phyloP scores from a whole-genome alignment of 352 stramenopile species.

The Phytophthora tubulina region DNA sequence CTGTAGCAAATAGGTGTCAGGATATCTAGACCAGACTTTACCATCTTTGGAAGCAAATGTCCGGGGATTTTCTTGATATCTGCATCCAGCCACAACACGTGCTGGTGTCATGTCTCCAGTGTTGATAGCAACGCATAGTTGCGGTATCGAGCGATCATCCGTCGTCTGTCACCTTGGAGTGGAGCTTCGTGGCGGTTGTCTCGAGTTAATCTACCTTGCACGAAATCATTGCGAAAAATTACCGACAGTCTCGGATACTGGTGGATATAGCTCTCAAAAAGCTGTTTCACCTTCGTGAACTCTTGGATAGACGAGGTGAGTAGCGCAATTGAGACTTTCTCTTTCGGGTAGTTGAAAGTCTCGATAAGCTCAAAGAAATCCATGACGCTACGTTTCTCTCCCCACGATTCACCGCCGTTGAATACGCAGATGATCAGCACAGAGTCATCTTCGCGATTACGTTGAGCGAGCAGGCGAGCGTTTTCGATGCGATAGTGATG shows the following conservation, averaged over 20 bases:
- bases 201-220: conserved; percentile 23
- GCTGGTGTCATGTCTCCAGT: conserved; percentile 48
- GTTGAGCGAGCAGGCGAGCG: conserved; percentile 1
- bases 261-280: conserved; percentile 30
- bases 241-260: conserved; percentile 40
- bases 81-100: conserved; percentile 59
- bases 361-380: conserved; percentile 45
- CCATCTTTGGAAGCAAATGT: conserved; percentile 43
- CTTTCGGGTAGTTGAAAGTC: conserved; percentile 36
- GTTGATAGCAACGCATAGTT: conserved; percentile 53
- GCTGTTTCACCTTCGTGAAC: conserved; percentile 28
- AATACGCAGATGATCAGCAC: conserved; percentile 41
- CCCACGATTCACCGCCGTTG: conserved; percentile 46
- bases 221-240: conserved; percentile 55
- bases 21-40: conserved; percentile 20
- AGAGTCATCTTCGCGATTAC: conserved; percentile 21
- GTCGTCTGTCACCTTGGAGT: conserved; percentile 40
- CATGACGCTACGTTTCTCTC: conserved; percentile 22
- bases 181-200: conserved; percentile 39
- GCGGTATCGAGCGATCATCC: conserved; percentile 55
- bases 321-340: conserved; percentile 45
- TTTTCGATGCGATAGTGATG: conserved; percentile 29
- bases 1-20: conserved; percentile 19
- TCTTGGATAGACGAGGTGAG: conserved; percentile 47
- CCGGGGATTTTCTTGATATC: conserved; percentile 43